Percentiles rank a stretch among this genome's conserved stretches.
These are phyloP conservation scores for Strigomonas galati DNA, from an alignment of 208 protist genomes.

Conservation along the genomic window DNA sequence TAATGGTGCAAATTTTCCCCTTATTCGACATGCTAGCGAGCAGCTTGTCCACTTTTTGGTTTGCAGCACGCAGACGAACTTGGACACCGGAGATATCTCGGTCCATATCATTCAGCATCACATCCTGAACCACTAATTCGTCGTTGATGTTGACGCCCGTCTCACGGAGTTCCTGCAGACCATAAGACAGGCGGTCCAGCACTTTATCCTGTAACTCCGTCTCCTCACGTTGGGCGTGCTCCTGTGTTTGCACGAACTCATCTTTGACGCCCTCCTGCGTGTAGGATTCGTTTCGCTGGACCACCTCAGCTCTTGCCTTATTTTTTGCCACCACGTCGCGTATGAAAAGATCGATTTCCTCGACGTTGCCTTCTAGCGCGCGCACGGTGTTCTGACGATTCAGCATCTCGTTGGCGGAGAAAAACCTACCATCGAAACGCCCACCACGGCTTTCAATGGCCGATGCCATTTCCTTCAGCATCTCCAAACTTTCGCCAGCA, in stretches of 20 bases:
- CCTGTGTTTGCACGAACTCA: slow-evolving; percentile 54
- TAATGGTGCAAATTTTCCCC: slow-evolving; percentile 79
- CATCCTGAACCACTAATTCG: slow-evolving; percentile 66
- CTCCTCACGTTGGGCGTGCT: slow-evolving; percentile 58
- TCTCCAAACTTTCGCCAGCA: slow-evolving; percentile 48
- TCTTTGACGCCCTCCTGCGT: slow-evolving; percentile 17
- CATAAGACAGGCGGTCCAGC: slow-evolving; percentile 68
- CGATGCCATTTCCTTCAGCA: slow-evolving; percentile 52
- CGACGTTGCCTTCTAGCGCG: slow-evolving; percentile 46
- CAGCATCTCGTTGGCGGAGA: slow-evolving; percentile 85
- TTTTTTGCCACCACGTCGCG: slow-evolving; percentile 11
- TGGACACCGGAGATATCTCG: slow-evolving; percentile 60
- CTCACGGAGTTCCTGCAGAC: slow-evolving; percentile 72
- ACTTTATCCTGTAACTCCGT: slow-evolving; percentile 67
- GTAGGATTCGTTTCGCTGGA: slow-evolving; percentile 4
- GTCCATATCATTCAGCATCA: slow-evolving; percentile 63
- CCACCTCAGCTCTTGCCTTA: slow-evolving; percentile 14
- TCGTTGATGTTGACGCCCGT: slow-evolving; percentile 78
- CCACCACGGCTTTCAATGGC: slow-evolving; percentile 66
- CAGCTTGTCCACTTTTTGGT: slow-evolving; percentile 80
- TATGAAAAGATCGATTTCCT: slow-evolving; percentile 41
- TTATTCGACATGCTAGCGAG: slow-evolving; percentile 81
- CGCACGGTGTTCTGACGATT: slow-evolving; percentile 66
- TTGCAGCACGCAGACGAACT: slow-evolving; percentile 58
- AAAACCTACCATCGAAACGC: slow-evolving; percentile 59